phyloP scores from a whole-genome alignment of 2,329 filamentous ascomycete genomes.

The Ambrosiella cleistominuta region DNA sequence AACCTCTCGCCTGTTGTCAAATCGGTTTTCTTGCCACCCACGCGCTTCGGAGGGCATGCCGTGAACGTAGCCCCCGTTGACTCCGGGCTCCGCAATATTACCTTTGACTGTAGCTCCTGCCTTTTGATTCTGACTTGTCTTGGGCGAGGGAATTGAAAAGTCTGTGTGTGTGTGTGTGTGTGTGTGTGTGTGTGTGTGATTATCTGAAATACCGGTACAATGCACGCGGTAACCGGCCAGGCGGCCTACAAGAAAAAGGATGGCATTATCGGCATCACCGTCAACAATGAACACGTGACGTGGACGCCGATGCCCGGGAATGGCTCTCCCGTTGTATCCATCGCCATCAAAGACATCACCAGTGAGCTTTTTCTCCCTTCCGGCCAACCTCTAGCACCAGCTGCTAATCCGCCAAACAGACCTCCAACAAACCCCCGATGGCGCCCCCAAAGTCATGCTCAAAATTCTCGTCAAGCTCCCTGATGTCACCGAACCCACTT shows the following conservation, averaged over 20 bases:
- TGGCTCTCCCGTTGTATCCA: conserved; percentile 46
- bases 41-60: no score
- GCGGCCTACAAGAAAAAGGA: conserved; percentile 92
- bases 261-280: conserved; percentile 59
- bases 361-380: conserved; percentile 38
- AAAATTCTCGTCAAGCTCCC: conserved; percentile 68
- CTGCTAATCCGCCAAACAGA: conserved; percentile 31
- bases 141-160: no score
- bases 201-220: conserved; percentile 17
- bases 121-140: no score
- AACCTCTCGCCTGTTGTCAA: no score
- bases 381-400: not conserved
- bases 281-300: conserved; percentile 55
- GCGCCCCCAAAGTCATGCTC: conserved; percentile 77
- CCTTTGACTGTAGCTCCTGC: no score
- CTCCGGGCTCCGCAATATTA: no score
- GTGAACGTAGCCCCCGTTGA: no score
- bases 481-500: conserved; percentile 39
- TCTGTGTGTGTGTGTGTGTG: no score
- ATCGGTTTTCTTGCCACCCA: no score
- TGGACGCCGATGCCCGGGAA: conserved; percentile 59
- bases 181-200: no score
- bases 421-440: conserved; percentile 84
- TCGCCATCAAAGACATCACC: conserved; percentile 60
- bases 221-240: conserved; percentile 45